A percentile compares a stretch with the other conserved stretches of the same genome.
phyloP scores from a whole-genome alignment of 495 filamentous ascomycete genomes.

The Podospora australis region DNA sequence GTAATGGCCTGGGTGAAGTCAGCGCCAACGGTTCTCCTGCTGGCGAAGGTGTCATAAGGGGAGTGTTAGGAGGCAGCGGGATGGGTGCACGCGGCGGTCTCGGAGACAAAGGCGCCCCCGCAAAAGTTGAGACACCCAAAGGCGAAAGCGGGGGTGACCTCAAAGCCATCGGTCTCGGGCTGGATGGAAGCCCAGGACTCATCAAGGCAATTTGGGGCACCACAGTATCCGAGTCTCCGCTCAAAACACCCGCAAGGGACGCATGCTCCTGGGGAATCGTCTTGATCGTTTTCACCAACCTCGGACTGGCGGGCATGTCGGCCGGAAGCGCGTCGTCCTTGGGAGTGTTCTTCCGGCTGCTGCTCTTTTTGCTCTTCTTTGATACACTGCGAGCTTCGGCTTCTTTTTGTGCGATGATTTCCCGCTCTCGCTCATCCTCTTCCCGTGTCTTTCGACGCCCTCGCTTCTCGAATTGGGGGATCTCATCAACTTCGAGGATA shows the following conservation, averaged over 20 bases:
- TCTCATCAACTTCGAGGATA: constrained; percentile 58
- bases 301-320: constrained; percentile 27
- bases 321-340: constrained; percentile 20
- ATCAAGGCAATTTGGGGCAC: constrained; percentile 50
- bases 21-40: constrained; percentile 27
- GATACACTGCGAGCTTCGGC: constrained; percentile 58
- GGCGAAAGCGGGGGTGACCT: constrained; percentile 67
- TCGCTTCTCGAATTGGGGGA: constrained; percentile 48
- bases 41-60: constrained; percentile 51
- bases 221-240: constrained; percentile 24
- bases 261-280: constrained; percentile 18
- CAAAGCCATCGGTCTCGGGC: constrained; percentile 74
- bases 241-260: constrained; percentile 48
- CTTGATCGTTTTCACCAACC: constrained; percentile 22
- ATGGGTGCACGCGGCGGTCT: constrained; percentile 61
- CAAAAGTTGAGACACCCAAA: constrained; percentile 40
- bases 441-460: constrained; percentile 83
- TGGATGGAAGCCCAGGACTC: constrained; percentile 83
- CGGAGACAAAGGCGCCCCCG: constrained; percentile 63
- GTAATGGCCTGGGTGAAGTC: constrained; percentile 33
- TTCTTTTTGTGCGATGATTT: constrained; percentile 57
- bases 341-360: constrained; percentile 38
- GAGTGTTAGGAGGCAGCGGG: constrained; percentile 56
- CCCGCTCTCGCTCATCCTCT: constrained; percentile 77
- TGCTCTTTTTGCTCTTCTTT: constrained; percentile 55